A percentile compares a stretch with the other conserved stretches of the same genome.
These are phyloP conservation scores for Vigna mungo DNA, from an alignment of 306 rosid genomes.

Conservation along the genomic window DNA sequence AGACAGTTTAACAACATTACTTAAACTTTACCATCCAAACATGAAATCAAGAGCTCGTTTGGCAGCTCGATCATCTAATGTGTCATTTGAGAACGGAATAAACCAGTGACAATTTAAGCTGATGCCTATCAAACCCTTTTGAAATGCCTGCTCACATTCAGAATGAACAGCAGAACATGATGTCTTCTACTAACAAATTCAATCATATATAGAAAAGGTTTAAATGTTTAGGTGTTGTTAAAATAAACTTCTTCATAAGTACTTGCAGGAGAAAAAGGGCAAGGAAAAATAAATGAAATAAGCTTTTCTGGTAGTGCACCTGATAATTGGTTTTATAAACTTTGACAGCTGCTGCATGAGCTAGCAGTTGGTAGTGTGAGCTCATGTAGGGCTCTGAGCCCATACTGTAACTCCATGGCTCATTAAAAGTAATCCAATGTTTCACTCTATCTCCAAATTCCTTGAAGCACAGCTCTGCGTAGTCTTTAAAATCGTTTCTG, in stretches of 20 bases:
- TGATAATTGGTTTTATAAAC: constrained; percentile 45
- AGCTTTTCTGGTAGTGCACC: background rate
- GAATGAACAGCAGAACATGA: constrained; percentile 13
- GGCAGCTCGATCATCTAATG: constrained; percentile 47
- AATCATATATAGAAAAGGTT: background rate
- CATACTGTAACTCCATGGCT: constrained; percentile 46
- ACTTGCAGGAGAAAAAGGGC: no score
- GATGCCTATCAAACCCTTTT: constrained; percentile 66
- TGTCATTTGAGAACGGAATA: constrained; percentile 50
- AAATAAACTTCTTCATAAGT: no score
- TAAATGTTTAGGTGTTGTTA: no score
- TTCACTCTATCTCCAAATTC: constrained; percentile 54
- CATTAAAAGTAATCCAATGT: constrained; percentile 48
- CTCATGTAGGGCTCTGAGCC: constrained; percentile 23
- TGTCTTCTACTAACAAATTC: background rate
- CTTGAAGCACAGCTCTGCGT: constrained; percentile 47
- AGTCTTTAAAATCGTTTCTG: constrained; percentile 47
- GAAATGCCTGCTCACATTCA: constrained; percentile 50
- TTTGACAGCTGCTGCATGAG: constrained; percentile 52
- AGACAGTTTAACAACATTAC: background rate
- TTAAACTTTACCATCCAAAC: constrained; percentile 62
- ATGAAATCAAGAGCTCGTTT: constrained; percentile 58
- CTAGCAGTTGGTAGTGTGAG: constrained; percentile 46
- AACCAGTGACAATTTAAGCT: constrained; percentile 56
- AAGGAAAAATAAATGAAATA: no score